Evolutionary conservation across 257 asterid species (phyloP), one percentile per base, ranked within the genome.

Genomic region (Gentiana straminea): DNA sequence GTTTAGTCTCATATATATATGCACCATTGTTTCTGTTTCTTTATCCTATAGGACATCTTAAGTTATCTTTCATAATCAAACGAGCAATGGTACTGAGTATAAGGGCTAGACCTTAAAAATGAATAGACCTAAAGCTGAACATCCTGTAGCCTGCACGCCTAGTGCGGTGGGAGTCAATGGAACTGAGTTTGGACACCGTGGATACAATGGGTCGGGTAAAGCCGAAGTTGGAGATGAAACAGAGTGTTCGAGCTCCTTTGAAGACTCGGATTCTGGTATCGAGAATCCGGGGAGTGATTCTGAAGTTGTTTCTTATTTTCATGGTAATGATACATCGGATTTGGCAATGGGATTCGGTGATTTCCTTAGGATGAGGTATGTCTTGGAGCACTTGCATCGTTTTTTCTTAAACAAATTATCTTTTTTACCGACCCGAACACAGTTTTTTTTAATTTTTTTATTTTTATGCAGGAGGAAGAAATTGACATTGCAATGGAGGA

Each of bases 191-290:
- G 46, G 46, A 41, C 77, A 65, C 61, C 62, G 76, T 45, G 62
- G 57, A 57, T 68, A 70, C 52, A 52, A 35, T 54, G 71, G 73
- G 64, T 51, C 52, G 57, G 68, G 69, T 61, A 67, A 63, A 60
- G 73, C 67, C 13, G 80, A 68, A 51, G 13, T n/a, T 64, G 76
- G 74, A 52, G 81, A 79, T 58, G 57, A 78, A 67, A 79, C 95
- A 3, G 95, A 82, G 70, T 65, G 71, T 76, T 84, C 91, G 3
- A 88, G 97, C 71, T 88, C 95, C n/a, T 88, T 84, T 56, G 84
- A 68, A 38, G 81, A 65, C 59, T 72, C 83, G 47, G 71, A 64
- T 62, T 81, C 76, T 36, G 82, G 64, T 58, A n/a, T 50, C 33
- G 94, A 82, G 46, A 62, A 68, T 69, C 60, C 52, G 13, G 49